Percentiles rank a stretch among this genome's conserved stretches.
These are phyloP conservation scores for Pezizomycotina sp. DNA, from an alignment of 2,329 filamentous ascomycete genomes.

Conservation along the genomic window DNA sequence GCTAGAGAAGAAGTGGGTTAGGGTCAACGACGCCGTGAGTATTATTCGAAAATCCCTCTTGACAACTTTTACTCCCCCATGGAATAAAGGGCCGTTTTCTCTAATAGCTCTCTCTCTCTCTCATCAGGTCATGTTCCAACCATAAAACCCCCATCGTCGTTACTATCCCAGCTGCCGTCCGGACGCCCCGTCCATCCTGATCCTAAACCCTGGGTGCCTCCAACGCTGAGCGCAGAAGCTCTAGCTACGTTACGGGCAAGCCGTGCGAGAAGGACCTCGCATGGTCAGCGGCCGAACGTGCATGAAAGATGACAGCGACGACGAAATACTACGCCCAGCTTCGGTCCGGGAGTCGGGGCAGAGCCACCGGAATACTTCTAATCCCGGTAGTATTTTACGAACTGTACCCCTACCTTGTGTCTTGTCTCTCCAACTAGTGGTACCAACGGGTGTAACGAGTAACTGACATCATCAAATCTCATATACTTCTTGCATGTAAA, in stretches of 20 bases:
- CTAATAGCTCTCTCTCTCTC: background rate
- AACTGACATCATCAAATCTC: too few species aligned
- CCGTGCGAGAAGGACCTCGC: conserved; percentile 12
- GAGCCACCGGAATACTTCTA: conserved; percentile 7
- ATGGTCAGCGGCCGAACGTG: conserved; percentile 11
- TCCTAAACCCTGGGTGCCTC: conserved; percentile 12
- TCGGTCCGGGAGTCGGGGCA: conserved; percentile 10
- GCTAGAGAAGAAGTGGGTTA: conserved; percentile 76
- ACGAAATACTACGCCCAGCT: conserved; percentile 2
- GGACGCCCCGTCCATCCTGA: conserved; percentile 12
- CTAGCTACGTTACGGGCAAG: conserved; percentile 9
- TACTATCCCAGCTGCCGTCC: conserved; percentile 8
- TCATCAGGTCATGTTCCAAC: conserved; percentile 16
- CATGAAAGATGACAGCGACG: conserved; percentile 18
- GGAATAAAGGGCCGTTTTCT: background rate
- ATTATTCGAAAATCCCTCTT: background rate
- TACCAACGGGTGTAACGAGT: background rate
- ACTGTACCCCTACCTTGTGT: background rate
- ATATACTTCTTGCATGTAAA: background rate
- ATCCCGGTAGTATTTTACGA: background rate
- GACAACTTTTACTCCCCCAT: background rate
- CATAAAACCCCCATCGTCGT: conserved; percentile 8
- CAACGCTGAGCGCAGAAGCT: conserved; percentile 14
- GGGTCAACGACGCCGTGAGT: conserved; percentile 82
- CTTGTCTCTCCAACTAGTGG: background rate